Percentiles rank a stretch among this genome's conserved stretches.
Evolutionary conservation across 306 rosid genomes (phyloP).

Genomic region (Ormosia semicastrata): DNA sequence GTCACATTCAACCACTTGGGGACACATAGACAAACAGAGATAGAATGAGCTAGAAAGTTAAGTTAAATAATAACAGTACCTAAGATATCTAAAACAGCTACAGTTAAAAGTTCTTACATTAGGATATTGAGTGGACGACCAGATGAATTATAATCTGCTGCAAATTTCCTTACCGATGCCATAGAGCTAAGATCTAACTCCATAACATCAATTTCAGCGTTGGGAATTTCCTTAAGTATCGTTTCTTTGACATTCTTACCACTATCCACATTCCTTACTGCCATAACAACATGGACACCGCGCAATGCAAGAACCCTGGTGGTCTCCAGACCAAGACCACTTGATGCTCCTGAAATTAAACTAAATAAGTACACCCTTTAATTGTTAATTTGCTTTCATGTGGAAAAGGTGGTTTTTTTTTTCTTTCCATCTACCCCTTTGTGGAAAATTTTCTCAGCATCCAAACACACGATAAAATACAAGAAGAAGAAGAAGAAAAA

Average conservation of each 20-base stretch:
- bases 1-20: constrained; percentile 4
- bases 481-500: neutral
- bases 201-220: constrained; percentile 64
- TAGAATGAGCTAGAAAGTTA: neutral
- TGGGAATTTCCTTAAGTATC: constrained; percentile 52
- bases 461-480: neutral
- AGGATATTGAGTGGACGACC: constrained; percentile 66
- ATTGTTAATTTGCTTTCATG: neutral
- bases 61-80: neutral
- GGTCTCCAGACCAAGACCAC: constrained; percentile 81
- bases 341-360: constrained; percentile 69
- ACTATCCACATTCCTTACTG: constrained; percentile 63
- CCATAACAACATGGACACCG: constrained; percentile 82
- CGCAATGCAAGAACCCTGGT: constrained; percentile 70
- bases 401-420: neutral
- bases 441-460: neutral
- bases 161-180: constrained; percentile 75
- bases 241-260: constrained; percentile 50
- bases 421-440: neutral
- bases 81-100: neutral
- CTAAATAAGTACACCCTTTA: neutral
- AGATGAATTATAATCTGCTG: constrained; percentile 56
- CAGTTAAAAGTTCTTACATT: constrained; percentile 46
- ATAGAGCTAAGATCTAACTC: constrained; percentile 72
- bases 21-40: neutral